Evolutionary conservation across 305 asterid species (phyloP), one percentile per base, ranked within the genome.

Genomic region (Rubia tinctorum): DNA sequence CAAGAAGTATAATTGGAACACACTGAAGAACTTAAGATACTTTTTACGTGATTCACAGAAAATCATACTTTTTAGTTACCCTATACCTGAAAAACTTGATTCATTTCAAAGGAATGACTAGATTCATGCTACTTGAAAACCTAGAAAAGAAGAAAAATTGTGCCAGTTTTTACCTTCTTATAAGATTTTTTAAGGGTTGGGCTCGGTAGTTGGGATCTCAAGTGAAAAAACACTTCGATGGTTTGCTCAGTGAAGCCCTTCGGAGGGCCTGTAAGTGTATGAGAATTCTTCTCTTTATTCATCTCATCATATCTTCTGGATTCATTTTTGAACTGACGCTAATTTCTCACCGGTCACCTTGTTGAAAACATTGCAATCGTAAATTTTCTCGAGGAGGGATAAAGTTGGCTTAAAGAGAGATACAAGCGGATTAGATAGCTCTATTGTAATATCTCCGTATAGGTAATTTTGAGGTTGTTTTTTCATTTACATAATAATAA

Each of bases 1-100:
- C 98, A 90, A 80, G 98, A 95, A 92, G 96, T 92, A 72, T 90
- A 98, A 81, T 84, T 85, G 70, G 97, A 98, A 43, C 95, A 97
- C 66, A 77, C 92, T 15, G 96, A 90, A 82, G 96, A 92, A 82
- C 98, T 95, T 69, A 92, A 90, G 84, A 89, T 95, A 96, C 92
- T n/a, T 86, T 92, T 90, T 76, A 86, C 98, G 7, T 95, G 80
- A 86, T 80, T 40, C 69, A 59, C 22, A 18, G 60, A 18, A 53
- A 18, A 53, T 10, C 25, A 61, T 80, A 73, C 69, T 34, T 60
- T 51, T 69, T 44, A 13, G 67, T 49, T 47, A 12, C n/a, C 55
- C 56, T 49, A 14, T 15, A n/a, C n/a, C n/a, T 13, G 42, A 30
- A 15, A 34, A 40, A 20, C 40, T 18, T 22, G 43, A 18, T 39